Base-by-base conservation (phyloP, 2,329 filamentous ascomycete genomes). In the Teratosphaeria destructans region DNA sequence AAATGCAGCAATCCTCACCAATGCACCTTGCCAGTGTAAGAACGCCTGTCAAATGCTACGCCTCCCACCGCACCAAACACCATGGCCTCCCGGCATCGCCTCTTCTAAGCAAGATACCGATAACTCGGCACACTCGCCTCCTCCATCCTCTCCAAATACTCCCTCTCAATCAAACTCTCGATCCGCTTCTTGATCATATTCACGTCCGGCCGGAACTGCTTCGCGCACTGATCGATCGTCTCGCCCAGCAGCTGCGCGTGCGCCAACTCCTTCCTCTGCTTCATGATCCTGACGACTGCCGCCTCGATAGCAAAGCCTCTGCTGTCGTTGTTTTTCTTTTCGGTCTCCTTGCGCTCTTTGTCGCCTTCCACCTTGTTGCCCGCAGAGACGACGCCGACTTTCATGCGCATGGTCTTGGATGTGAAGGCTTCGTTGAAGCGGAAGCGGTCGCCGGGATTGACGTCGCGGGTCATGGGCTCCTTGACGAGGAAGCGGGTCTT, bases 361-460 rank as follows among this genome's bases (percentile, higher is more conserved):
- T 81, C 78, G 57, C 84, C 90, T 75, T 97, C 93, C 0, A 95
- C 88, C 75, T 90, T 94, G 71, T 90, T 95, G 19, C 86, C 83
- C 1, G 85, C 84, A 56, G 81, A 88, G 65, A 96, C 88, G 5
- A 94, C 87, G 26, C 90, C 90, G 23, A 94, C 89, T 73, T 95
- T 95, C 75, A 96, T 90, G 72, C 89, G 90, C 68, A 94, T 82
- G 56, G 88, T 85, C 70, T 90, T 91, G 75, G 89, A 92, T 55
- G 84, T 80, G 75, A 96, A 97, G 14, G 84, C 79, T 35, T 85
- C 78, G 70, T 97, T 96, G 79, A 92, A 95, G 8, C 77, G 81
- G 73, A 97, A 97, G 29, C 76, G 81, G 72, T 97, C 93, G 0
- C 84, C 84, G 0, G 84, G 74, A 67, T 89, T 92, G 62, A 95